These are phyloP conservation scores for Biancaea sappan DNA, from an alignment of 306 rosid species.

Conservation along the genomic window DNA sequence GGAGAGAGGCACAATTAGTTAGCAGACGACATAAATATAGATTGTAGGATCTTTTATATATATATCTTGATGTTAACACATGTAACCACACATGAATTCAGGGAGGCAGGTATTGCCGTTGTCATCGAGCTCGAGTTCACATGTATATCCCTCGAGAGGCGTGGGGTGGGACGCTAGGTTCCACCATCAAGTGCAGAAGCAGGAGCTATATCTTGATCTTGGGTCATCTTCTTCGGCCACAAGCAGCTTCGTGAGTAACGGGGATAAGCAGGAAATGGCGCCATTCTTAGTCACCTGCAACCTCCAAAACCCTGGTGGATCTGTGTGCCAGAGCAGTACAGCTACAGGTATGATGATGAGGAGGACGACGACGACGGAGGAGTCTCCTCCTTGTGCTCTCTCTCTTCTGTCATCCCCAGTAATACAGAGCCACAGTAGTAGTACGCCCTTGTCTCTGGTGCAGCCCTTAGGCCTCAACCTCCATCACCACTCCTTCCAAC, in stretches of 20 bases:
- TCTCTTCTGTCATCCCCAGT: constrained; percentile 98
- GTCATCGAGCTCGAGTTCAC: constrained; percentile 65
- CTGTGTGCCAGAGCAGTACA: constrained; percentile 54
- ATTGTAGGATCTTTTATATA: no score
- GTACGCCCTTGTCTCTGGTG: constrained; percentile 51
- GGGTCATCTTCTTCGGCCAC: constrained; percentile 48
- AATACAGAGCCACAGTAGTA: constrained; percentile 54
- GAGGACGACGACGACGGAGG: no score
- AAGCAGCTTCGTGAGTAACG: not conserved
- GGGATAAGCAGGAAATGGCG: not conserved
- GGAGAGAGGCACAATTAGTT: no score
- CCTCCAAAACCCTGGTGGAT: no score
- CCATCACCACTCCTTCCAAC: constrained; percentile 48
- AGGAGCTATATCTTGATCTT: constrained; percentile 55
- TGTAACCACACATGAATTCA: no score
- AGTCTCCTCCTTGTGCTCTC: constrained; percentile 90
- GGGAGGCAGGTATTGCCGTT: constrained; percentile 75
- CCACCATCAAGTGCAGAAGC: constrained; percentile 56
- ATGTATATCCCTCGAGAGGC: constrained; percentile 55
- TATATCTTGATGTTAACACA: no score
- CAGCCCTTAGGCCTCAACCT: constrained; percentile 58
- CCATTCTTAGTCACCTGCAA: no score
- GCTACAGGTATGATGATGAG: no score
- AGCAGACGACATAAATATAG: no score
- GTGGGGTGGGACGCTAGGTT: constrained; percentile 46